Evolutionary conservation across 2,329 filamentous ascomycete genomes (phyloP).

Genomic region (Penicillium hordei): DNA sequence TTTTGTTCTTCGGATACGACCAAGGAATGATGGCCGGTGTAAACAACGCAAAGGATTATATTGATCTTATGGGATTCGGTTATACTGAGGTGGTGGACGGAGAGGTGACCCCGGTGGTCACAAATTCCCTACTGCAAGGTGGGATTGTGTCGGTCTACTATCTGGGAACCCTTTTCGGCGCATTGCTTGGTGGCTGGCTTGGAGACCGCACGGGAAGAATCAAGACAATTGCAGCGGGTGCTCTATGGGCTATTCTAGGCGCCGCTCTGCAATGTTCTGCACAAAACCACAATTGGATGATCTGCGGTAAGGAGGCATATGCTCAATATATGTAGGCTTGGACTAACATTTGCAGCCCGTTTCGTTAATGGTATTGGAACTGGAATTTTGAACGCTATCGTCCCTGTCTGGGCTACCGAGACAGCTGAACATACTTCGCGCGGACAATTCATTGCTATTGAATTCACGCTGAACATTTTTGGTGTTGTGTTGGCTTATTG

Average conservation of each 20-base stretch:
- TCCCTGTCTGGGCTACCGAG: constrained; percentile 71
- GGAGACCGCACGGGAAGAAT: constrained; percentile 64
- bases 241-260: constrained; percentile 59
- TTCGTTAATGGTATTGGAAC: constrained; percentile 66
- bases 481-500: constrained; percentile 66
- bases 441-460: constrained; percentile 68
- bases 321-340: background rate
- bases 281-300: constrained; percentile 68
- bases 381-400: constrained; percentile 68
- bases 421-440: constrained; percentile 66
- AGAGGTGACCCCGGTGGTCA: constrained; percentile 53
- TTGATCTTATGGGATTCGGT: constrained; percentile 64
- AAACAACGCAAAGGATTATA: constrained; percentile 65
- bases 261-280: constrained; percentile 66
- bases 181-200: constrained; percentile 61
- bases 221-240: constrained; percentile 61
- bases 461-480: constrained; percentile 72
- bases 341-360: constrained; percentile 45
- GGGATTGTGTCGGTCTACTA: constrained; percentile 62
- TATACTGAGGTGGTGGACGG: constrained; percentile 53
- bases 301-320: constrained; percentile 52
- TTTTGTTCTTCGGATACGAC: constrained; percentile 67
- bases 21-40: constrained; percentile 61
- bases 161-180: constrained; percentile 63
- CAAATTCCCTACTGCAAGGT: constrained; percentile 60